phyloP scores from a whole-genome alignment of 2,329 filamentous ascomycete genomes.

The Phialophora macrospora region DNA sequence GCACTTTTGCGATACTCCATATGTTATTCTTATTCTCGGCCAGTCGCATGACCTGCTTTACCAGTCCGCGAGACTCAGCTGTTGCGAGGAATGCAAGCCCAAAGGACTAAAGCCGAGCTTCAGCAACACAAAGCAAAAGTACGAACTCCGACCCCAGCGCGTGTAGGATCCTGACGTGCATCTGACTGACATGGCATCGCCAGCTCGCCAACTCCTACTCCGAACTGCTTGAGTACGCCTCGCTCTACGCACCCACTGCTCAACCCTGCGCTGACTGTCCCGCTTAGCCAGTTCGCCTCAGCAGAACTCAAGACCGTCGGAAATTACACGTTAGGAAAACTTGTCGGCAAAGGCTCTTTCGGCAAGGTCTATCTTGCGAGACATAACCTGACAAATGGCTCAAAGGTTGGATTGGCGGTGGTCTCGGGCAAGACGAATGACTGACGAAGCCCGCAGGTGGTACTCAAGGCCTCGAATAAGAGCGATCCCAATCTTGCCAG shows the following conservation, averaged over 20 bases:
- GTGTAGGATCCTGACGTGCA: not conserved
- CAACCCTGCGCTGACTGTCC: conserved; percentile 29
- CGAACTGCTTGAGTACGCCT: conserved; percentile 81
- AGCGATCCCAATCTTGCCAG: conserved; percentile 93
- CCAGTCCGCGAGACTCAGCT: conserved; percentile 12
- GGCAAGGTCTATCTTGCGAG: conserved; percentile 96
- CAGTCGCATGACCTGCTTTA: conserved; percentile 24
- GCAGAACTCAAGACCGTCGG: conserved; percentile 90
- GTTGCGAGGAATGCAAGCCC: conserved; percentile 48
- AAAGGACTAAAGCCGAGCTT: conserved; percentile 60
- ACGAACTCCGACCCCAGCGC: conserved; percentile 1
- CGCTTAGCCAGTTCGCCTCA: conserved; percentile 83
- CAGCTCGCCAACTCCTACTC: conserved; percentile 97
- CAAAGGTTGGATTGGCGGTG: conserved; percentile 68
- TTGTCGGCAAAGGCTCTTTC: conserved; percentile 98
- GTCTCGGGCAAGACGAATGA: conserved; percentile 8
- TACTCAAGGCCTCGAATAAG: conserved; percentile 97
- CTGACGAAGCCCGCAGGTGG: conserved; percentile 66
- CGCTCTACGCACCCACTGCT: conserved; percentile 44
- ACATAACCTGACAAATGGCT: conserved; percentile 98
- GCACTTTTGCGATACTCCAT: conserved; percentile 15
- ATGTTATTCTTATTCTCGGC: conserved; percentile 33
- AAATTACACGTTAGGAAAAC: conserved; percentile 86
- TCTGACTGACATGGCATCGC: conserved; percentile 37
- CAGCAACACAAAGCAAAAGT: conserved; percentile 66